Conservation (phyloP, 2,329 filamentous ascomycete species). For the Diaporthe sp. region DNA sequence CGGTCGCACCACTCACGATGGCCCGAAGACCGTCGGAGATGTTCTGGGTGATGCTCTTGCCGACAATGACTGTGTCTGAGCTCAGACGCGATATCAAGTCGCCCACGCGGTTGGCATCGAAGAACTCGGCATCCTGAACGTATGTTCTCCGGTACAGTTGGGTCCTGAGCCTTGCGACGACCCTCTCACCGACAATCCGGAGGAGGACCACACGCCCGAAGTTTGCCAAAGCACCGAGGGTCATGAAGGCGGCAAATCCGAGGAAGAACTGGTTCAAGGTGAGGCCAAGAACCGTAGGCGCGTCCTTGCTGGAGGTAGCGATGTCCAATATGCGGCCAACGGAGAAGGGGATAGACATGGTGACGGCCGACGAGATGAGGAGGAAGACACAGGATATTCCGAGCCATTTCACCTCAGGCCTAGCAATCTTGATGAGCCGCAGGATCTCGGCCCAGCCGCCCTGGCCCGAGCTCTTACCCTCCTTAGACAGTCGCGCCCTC, state of each 20-base stretch:
- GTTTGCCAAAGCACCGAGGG: conserved; percentile 88
- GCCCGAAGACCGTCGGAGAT: conserved; percentile 95
- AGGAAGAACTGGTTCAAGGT: conserved; percentile 90
- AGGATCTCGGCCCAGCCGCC: conserved; percentile 81
- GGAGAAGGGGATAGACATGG: conserved; percentile 96
- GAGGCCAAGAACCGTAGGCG: conserved; percentile 82
- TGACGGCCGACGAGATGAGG: conserved; percentile 89
- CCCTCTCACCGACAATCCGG: conserved; percentile 93
- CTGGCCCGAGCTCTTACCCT: conserved; percentile 70
- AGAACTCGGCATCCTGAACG: conserved; percentile 98
- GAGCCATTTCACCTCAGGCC: conserved; percentile 84
- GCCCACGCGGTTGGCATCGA: conserved; percentile 96
- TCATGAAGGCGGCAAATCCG: conserved; percentile 80
- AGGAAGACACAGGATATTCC: conserved; percentile 85
- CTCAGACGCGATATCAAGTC: conserved; percentile 96
- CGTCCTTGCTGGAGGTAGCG: conserved; percentile 81
- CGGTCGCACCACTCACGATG: conserved; percentile 89
- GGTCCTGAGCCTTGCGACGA: conserved; percentile 89
- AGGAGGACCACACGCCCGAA: conserved; percentile 95
- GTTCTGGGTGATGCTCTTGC: conserved; percentile 98
- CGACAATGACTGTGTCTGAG: conserved; percentile 97
- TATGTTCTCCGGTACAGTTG: conserved; percentile 93
- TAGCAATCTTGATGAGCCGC: conserved; percentile 89
- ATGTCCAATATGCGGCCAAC: conserved; percentile 96
- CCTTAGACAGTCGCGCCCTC: conserved; percentile 87